Base-by-base conservation (phyloP, 2,329 filamentous ascomycete genomes). In the Sclerotinia nivalis region DNA sequence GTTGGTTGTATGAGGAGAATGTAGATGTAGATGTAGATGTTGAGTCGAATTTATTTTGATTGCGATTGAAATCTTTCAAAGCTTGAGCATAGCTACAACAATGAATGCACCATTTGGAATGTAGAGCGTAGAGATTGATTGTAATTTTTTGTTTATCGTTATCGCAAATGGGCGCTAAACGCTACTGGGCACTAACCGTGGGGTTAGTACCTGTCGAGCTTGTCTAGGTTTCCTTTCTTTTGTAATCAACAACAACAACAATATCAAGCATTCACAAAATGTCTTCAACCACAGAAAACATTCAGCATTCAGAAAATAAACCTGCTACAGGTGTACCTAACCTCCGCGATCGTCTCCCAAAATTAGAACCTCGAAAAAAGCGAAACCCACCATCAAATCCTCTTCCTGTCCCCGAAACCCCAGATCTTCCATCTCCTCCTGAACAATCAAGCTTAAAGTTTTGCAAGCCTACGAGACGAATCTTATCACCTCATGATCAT, bases 401-500 rank as follows among this genome's bases (percentile, higher is more conserved):
- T 40, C 81, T 83, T 37, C 90, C 93, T 72, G 84, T 91, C 59
- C 94, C 94, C 71, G 84, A 87, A 74, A 97, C 94, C 40, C 93
- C 93, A 61, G 78, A 84, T 52, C 85, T 97, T 12, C 89, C 93
- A 47, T 80, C 88, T 60, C 89, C 90, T 25, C 89, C 91, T 71
- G 85, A 88, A 72, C 83, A 85, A 54, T 84, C 86, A 66, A 84
- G 82, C 59, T 83, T 89, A 77, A 81, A 80, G 8, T 96, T 92
- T 82, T 82, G 84, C 70, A 83, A 82, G 8, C 96, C 96, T 0
- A 87, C 85, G 18, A 87, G 94, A 71, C 88, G 94, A 12, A 98
- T 99, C 66, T 83, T 99, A 18, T 95, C 93, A 4, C 84, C 84
- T 2, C 83, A 87, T 62, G 96, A 99, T 75, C 94, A 97, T 78